phyloP scores from a whole-genome alignment of 192 early-diverging fungal species.

The Coemansia sp. region DNA sequence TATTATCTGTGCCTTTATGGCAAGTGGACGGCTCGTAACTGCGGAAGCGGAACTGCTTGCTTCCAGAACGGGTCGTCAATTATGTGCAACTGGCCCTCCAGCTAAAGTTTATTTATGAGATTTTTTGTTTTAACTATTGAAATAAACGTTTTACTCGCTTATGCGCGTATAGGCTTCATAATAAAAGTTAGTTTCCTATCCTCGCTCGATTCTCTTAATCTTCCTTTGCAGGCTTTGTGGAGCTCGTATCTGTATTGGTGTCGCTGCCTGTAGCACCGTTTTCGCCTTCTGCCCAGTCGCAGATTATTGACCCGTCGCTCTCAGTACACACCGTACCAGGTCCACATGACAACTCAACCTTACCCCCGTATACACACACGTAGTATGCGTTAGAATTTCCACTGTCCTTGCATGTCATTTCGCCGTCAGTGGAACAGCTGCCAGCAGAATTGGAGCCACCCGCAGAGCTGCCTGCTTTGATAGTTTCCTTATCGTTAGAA shows the following conservation, averaged over 20 bases:
- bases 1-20: constrained; percentile 40
- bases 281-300: neutral
- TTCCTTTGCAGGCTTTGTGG: neutral
- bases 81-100: constrained; percentile 30
- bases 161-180: neutral
- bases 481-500: neutral
- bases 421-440: neutral
- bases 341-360: neutral
- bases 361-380: neutral
- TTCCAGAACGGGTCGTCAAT: constrained; percentile 25
- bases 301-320: neutral
- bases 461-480: neutral
- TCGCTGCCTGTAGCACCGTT: neutral
- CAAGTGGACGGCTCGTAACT: constrained; percentile 22
- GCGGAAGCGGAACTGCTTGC: constrained; percentile 37
- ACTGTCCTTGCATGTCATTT: neutral
- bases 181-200: neutral
- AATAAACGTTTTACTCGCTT: neutral
- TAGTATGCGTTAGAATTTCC: neutral
- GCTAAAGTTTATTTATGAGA: constrained; percentile 2
- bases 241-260: neutral
- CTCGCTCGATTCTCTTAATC: neutral
- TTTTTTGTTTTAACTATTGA: neutral
- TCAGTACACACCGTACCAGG: neutral
- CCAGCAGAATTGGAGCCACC: neutral